These are phyloP conservation scores for Fusarium graminum DNA, from an alignment of 2,329 filamentous ascomycete genomes.

Conservation along the genomic window DNA sequence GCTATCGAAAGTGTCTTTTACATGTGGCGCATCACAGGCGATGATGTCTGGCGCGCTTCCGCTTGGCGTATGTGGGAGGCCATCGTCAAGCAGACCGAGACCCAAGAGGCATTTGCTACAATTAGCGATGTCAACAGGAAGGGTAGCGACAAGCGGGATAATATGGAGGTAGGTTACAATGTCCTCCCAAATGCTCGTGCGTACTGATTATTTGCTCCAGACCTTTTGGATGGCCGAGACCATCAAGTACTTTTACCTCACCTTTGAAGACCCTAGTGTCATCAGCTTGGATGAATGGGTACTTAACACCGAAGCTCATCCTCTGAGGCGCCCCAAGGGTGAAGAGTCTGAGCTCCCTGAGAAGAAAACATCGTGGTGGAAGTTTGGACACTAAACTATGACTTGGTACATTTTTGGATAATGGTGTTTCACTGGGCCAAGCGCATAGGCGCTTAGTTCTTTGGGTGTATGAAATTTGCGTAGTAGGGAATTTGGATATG, in stretches of 20 bases:
- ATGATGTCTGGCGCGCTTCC: conserved; percentile 58
- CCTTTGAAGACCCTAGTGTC: conserved; percentile 73
- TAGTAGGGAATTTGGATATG: conserved; percentile 8
- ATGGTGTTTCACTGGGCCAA: conserved; percentile 18
- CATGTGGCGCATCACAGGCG: conserved; percentile 65
- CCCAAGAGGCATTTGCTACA: conserved; percentile 59
- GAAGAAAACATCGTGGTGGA: conserved; percentile 34
- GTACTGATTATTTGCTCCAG: conserved; percentile 47
- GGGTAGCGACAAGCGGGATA: conserved; percentile 61
- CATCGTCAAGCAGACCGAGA: conserved; percentile 59
- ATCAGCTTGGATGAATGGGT: conserved; percentile 80
- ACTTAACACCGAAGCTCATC: conserved; percentile 70
- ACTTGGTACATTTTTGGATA: neutral
- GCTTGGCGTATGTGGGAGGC: conserved; percentile 64
- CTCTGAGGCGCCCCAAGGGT: conserved; percentile 55
- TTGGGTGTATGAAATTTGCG: conserved; percentile 13
- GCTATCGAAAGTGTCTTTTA: conserved; percentile 67
- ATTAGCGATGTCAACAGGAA: conserved; percentile 55
- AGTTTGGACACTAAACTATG: conserved; percentile 23
- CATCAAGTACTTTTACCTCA: conserved; percentile 81
- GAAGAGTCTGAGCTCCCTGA: conserved; percentile 25
- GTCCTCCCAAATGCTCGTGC: neutral
- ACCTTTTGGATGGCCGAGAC: conserved; percentile 82
- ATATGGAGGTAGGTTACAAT: conserved; percentile 67
- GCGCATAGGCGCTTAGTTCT: conserved; percentile 4